These are phyloP conservation scores for Quercus parvula DNA, from an alignment of 306 rosid genomes.

Conservation along the genomic window DNA sequence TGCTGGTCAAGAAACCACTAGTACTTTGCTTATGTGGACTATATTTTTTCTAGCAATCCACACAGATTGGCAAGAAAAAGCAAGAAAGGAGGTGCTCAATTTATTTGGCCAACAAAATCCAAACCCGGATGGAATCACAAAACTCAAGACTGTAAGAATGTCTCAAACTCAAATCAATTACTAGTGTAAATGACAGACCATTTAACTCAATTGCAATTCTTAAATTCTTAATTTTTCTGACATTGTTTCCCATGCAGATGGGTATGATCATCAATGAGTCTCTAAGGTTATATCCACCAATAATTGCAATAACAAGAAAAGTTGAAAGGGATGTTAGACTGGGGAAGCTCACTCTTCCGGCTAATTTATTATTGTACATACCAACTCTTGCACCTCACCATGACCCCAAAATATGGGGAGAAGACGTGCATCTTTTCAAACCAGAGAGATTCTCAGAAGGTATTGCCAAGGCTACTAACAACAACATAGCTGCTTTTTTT, in stretches of 20 bases:
- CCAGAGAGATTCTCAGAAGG: constrained; percentile 29
- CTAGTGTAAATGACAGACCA: too few species aligned
- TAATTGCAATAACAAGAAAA: neutral
- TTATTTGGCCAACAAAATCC: too few species aligned
- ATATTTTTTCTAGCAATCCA: constrained; percentile 25
- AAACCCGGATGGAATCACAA: constrained; percentile 2
- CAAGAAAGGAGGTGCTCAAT: constrained; percentile 21
- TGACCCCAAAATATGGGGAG: constrained; percentile 26
- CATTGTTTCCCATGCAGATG: constrained; percentile 16
- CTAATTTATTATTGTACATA: neutral
- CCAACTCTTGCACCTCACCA: constrained; percentile 12
- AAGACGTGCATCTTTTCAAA: constrained; percentile 22
- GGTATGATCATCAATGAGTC: constrained; percentile 24
- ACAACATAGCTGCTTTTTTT: constrained; percentile 11
- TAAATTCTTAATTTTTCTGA: too few species aligned
- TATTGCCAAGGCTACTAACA: constrained; percentile 13
- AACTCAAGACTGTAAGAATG: constrained; percentile 19
- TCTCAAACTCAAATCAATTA: neutral
- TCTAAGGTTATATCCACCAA: constrained; percentile 22
- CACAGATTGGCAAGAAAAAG: constrained; percentile 35
- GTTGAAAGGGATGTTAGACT: constrained; percentile 11
- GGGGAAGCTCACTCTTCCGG: constrained; percentile 15
- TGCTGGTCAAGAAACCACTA: too few species aligned
- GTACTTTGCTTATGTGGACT: constrained; percentile 24
- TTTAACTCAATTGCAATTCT: too few species aligned